Percentiles rank a stretch among this genome's conserved stretches.
These are phyloP conservation scores for Exserohilum turcica DNA, from an alignment of 2,329 filamentous ascomycete genomes.

Conservation along the genomic window DNA sequence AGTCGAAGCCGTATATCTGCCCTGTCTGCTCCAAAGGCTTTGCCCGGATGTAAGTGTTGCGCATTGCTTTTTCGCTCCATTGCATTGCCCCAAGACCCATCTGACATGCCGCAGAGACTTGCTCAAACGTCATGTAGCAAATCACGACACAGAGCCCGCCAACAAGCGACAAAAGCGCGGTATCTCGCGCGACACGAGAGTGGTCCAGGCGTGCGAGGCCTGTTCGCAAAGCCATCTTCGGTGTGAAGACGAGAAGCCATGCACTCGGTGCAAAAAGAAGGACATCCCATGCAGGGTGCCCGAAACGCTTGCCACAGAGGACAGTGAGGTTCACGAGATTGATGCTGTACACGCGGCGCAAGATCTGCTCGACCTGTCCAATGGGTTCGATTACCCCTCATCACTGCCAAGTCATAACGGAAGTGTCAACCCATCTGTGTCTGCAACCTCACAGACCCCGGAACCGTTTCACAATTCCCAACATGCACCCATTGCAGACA, in stretches of 20 bases:
- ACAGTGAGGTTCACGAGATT: conserved; percentile 25
- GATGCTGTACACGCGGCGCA: conserved; percentile 39
- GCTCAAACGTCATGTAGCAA: conserved; percentile 57
- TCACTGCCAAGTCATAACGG: conserved; percentile 11
- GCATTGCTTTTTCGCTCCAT: not conserved
- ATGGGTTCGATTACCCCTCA: conserved; percentile 27
- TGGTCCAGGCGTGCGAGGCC: conserved; percentile 56
- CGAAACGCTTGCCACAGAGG: conserved; percentile 18
- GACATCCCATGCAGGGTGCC: conserved; percentile 51
- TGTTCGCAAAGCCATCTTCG: conserved; percentile 59
- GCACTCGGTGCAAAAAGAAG: conserved; percentile 57
- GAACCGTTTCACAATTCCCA: conserved; percentile 7
- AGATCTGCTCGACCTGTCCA: conserved; percentile 38
- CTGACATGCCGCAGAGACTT: conserved; percentile 48
- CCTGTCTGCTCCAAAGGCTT: conserved; percentile 55
- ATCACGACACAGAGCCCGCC: conserved; percentile 48
- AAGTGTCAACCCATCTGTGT: conserved; percentile 6
- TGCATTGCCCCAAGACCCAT: not conserved
- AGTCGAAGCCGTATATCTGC: conserved; percentile 55
- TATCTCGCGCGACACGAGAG: conserved; percentile 34
- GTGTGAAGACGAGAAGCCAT: conserved; percentile 61
- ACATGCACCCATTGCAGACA: conserved; percentile 3
- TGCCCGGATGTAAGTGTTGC: conserved; percentile 48
- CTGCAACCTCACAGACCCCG: conserved; percentile 10
- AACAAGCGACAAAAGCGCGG: conserved; percentile 34